A percentile compares a stretch with the other conserved stretches of the same genome.
Conservation (phyloP, 1,139 yeast genomes). For the Nematodospora anomalae region DNA sequence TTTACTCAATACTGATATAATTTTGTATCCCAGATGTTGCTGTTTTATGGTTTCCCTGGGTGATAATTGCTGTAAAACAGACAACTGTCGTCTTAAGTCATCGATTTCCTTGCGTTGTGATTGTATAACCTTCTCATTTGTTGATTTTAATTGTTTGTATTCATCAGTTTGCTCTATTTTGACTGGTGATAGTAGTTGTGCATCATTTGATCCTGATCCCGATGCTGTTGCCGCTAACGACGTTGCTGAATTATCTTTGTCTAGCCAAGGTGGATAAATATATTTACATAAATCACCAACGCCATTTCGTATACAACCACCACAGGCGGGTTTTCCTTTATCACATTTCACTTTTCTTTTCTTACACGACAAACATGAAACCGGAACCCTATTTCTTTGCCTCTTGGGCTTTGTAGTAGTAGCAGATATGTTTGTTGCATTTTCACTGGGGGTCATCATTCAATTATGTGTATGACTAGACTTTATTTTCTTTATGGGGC, state of each 20-base stretch:
- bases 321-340: conserved; percentile 42
- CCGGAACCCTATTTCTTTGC: conserved; percentile 40
- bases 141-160: conserved; percentile 21
- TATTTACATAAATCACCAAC: conserved; percentile 46
- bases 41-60: conserved; percentile 14
- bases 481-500: too few species aligned
- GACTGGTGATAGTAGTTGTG: conserved; percentile 6
- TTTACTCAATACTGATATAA: conserved; percentile 17
- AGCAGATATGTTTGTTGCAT: neutral
- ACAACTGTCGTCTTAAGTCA: conserved; percentile 33
- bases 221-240: neutral
- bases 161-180: conserved; percentile 23
- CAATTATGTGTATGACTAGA: too few species aligned
- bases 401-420: conserved; percentile 14
- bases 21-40: conserved; percentile 7
- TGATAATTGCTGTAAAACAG: conserved; percentile 29
- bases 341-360: conserved; percentile 49
- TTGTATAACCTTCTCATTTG: conserved; percentile 24
- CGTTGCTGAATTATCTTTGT: conserved; percentile 6
- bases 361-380: conserved; percentile 44
- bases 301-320: conserved; percentile 44
- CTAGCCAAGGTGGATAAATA: conserved; percentile 43
- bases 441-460: neutral
- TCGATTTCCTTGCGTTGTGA: conserved; percentile 37
- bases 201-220: neutral